Conservation (phyloP, 2,329 filamentous ascomycete species). For the Hymenoscyphus occultus region DNA sequence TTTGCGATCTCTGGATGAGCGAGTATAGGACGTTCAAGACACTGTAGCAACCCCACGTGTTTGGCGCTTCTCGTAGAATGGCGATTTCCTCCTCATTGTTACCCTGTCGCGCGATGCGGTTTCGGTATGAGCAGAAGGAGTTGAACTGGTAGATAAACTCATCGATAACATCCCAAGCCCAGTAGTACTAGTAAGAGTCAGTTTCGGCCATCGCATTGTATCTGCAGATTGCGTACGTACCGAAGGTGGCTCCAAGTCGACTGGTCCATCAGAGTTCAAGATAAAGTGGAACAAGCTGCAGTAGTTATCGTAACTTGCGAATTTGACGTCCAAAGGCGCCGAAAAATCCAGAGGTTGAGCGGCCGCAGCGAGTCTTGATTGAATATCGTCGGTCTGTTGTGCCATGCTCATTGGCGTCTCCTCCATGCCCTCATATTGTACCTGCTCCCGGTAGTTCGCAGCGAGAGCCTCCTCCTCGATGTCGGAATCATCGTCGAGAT, state of each 20-base stretch:
- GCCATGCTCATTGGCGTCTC: conserved; percentile 73
- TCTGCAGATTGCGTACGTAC: conserved; percentile 64
- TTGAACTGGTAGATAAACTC: conserved; percentile 99
- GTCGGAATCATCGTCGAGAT: conserved; percentile 79
- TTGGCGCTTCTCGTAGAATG: conserved; percentile 91
- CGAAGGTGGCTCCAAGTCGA: conserved; percentile 93
- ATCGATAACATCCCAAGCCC: conserved; percentile 99
- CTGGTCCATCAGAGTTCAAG: conserved; percentile 97
- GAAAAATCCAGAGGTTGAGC: conserved; percentile 96
- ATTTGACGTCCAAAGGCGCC: conserved; percentile 93
- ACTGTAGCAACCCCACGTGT: conserved; percentile 99
- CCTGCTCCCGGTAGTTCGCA: conserved; percentile 94
- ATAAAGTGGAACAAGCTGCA: conserved; percentile 99
- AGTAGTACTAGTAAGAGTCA: conserved; percentile 72
- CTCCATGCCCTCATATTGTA: conserved; percentile 85
- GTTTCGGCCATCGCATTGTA: conserved; percentile 16
- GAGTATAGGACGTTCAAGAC: conserved; percentile 99
- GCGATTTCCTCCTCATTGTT: conserved; percentile 89
- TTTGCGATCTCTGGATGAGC: conserved; percentile 96
- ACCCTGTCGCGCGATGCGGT: conserved; percentile 78
- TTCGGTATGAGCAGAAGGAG: conserved; percentile 96
- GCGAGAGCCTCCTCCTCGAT: conserved; percentile 94
- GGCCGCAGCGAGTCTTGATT: conserved; percentile 84
- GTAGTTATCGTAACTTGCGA: conserved; percentile 98
- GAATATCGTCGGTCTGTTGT: conserved; percentile 84